Evolutionary conservation across 495 filamentous ascomycete genomes (phyloP).

Genomic region (Viridothelium virens): DNA sequence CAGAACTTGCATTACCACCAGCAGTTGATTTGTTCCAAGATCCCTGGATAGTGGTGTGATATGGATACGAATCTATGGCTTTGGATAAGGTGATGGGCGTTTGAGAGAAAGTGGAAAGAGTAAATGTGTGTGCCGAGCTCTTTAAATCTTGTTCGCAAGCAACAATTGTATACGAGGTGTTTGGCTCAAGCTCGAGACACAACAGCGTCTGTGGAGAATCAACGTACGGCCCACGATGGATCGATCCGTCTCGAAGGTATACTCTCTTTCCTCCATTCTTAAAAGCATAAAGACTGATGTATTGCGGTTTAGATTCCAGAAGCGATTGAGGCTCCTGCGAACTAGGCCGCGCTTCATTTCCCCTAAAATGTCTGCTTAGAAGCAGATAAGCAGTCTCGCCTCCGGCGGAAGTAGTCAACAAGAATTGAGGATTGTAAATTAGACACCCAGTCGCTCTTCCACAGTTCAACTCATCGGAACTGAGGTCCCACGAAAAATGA

Average conservation of each 20-base stretch:
- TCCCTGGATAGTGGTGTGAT: constrained; percentile 47
- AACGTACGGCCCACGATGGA: constrained; percentile 72
- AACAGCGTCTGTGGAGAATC: constrained; percentile 90
- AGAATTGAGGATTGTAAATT: constrained; percentile 59
- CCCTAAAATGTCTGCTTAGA: constrained; percentile 70
- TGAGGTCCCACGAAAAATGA: constrained; percentile 82
- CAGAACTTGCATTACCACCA: constrained; percentile 71
- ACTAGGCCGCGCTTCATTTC: constrained; percentile 18
- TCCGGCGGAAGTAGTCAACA: constrained; percentile 45
- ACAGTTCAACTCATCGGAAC: constrained; percentile 42
- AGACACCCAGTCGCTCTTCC: constrained; percentile 22
- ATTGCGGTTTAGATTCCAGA: constrained; percentile 44
- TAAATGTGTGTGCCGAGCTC: constrained; percentile 63
- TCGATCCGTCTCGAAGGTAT: constrained; percentile 57
- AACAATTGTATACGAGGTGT: constrained; percentile 64
- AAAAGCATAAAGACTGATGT: constrained; percentile 81
- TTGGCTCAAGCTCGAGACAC: constrained; percentile 55
- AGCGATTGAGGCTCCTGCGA: constrained; percentile 20
- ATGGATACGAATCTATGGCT: constrained; percentile 51
- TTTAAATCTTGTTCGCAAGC: constrained; percentile 71
- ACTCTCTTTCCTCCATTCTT: constrained; percentile 64
- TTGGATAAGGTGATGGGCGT: constrained; percentile 49
- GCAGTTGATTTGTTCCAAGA: constrained; percentile 72
- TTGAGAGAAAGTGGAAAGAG: constrained; percentile 70
- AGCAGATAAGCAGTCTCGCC: constrained; percentile 72